Conservation (phyloP, 169 alveolate genomes). For the Eimeria necatrix region DNA sequence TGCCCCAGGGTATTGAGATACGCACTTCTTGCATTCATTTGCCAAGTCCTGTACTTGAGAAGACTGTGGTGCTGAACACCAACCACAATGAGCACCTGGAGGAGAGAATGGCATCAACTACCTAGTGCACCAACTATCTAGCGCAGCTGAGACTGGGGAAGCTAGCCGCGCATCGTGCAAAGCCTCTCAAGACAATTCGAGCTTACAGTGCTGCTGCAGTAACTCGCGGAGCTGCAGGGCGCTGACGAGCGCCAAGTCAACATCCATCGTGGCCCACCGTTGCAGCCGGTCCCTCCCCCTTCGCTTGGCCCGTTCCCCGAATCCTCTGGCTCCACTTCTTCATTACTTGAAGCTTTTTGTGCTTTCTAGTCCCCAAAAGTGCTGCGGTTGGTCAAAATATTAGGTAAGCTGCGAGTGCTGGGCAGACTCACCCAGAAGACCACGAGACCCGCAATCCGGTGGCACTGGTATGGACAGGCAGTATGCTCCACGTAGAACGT, state of each 20-base stretch:
- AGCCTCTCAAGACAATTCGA: background rate
- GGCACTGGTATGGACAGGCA: too few relatives aligned
- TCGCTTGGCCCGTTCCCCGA: background rate
- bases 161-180: background rate
- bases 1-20: background rate
- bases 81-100: background rate
- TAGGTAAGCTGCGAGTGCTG: background rate
- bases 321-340: background rate
- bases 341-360: background rate
- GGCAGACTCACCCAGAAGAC: background rate
- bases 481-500: too few relatives aligned
- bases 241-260: constrained; percentile 70
- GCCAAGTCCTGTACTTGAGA: constrained; percentile 71
- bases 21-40: constrained; percentile 53
- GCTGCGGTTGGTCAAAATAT: background rate
- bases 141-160: background rate
- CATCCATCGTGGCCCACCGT: constrained; percentile 17
- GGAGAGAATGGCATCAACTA: background rate
- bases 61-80: constrained; percentile 57
- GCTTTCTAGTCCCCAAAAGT: background rate
- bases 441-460: background rate
- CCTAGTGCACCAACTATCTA: background rate
- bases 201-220: constrained; percentile 73
- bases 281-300: background rate
- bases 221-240: constrained; percentile 78